A percentile compares a stretch with the other conserved stretches of the same genome.
Conservation (phyloP, 1,284 basidiomycete species). For the Boletellus dicymbophilus region DNA sequence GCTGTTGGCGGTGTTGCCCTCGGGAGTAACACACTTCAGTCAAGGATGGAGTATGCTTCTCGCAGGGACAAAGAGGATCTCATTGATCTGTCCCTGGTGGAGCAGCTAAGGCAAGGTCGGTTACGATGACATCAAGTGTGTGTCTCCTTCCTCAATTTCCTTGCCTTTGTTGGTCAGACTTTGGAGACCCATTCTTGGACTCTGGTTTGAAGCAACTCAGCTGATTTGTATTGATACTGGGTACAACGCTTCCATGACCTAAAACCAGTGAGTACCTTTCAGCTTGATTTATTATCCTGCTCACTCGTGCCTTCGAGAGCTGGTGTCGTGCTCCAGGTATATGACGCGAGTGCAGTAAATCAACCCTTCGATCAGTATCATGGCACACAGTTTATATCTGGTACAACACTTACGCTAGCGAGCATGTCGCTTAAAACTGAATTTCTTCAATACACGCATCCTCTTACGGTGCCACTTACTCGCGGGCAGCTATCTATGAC, state of each 20-base stretch:
- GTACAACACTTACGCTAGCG: not conserved
- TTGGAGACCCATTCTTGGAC: conserved; percentile 51
- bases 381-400: conserved; percentile 5
- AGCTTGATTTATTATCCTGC: conserved; percentile 8
- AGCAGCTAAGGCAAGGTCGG: conserved; percentile 42
- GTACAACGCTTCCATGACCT: not conserved
- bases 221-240: conserved; percentile 8
- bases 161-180: conserved; percentile 31
- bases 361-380: not conserved
- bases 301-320: conserved; percentile 21
- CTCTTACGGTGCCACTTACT: not conserved
- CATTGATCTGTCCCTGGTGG: conserved; percentile 39
- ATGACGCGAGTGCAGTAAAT: not conserved
- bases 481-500: no score
- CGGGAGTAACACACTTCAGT: conserved; percentile 22
- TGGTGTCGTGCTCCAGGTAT: not conserved
- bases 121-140: not conserved
- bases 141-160: not conserved
- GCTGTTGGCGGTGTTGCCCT: conserved; percentile 12
- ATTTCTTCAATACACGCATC: not conserved
- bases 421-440: not conserved
- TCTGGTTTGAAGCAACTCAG: conserved; percentile 19
- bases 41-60: conserved; percentile 30
- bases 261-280: conserved; percentile 8
- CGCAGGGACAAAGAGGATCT: conserved; percentile 43